A percentile compares a stretch with the other conserved stretches of the same genome.
These are phyloP conservation scores for Aspergillus hortae DNA, from an alignment of 2,329 filamentous ascomycete species.

Conservation along the genomic window DNA sequence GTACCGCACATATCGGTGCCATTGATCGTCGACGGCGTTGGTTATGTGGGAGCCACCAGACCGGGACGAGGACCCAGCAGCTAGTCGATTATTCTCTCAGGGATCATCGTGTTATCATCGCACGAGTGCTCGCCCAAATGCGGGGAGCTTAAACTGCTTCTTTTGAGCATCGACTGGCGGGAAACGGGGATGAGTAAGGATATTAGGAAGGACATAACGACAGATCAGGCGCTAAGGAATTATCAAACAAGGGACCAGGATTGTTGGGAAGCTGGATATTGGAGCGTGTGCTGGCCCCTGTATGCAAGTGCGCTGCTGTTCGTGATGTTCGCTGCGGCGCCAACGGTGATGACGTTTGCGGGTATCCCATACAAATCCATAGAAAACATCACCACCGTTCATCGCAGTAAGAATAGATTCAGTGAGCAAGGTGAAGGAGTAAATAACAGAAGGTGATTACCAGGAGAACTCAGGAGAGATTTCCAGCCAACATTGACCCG, in stretches of 20 bases:
- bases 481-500: background rate
- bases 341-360: background rate
- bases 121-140: background rate
- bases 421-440: background rate
- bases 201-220: background rate
- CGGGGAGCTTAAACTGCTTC: background rate
- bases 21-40: constrained; percentile 11
- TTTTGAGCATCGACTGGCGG: background rate
- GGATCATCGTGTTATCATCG: background rate
- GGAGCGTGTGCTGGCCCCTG: background rate
- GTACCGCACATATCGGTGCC: constrained; percentile 4
- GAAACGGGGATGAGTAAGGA: background rate
- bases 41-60: constrained; percentile 10
- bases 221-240: too few relatives aligned
- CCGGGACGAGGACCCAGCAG: background rate
- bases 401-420: background rate
- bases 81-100: background rate
- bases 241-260: too few relatives aligned
- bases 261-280: background rate
- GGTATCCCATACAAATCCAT: background rate
- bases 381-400: background rate
- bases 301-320: background rate
- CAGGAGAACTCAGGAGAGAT: background rate
- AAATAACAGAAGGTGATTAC: background rate
- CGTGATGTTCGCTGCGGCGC: background rate